Evolutionary conservation across 768 basidiomycete genomes (phyloP).

Genomic region (Pluteus cervinus): DNA sequence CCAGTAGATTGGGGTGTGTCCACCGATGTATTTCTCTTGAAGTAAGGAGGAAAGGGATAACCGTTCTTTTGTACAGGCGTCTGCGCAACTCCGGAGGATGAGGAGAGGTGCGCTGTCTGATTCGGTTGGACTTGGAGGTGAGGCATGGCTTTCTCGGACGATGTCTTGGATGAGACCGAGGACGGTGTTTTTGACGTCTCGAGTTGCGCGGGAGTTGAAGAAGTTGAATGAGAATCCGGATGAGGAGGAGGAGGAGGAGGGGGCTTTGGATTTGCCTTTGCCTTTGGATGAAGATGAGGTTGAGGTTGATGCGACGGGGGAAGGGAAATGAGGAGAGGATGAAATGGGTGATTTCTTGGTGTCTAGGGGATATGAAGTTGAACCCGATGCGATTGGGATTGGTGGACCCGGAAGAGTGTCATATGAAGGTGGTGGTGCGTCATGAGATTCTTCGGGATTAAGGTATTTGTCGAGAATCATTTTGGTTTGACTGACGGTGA

Average conservation of each 20-base stretch:
- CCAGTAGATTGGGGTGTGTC: slow-evolving; percentile 69
- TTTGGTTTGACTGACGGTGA: too few relatives aligned
- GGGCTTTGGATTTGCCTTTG: slow-evolving; percentile 21
- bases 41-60: slow-evolving; percentile 49
- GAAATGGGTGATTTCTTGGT: slow-evolving; percentile 8
- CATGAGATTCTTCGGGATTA: too few relatives aligned
- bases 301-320: slow-evolving; percentile 11
- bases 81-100: slow-evolving; percentile 58
- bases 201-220: slow-evolving; percentile 26
- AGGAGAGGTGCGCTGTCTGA: slow-evolving; percentile 29
- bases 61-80: slow-evolving; percentile 45
- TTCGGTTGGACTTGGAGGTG: too few relatives aligned
- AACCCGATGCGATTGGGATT: slow-evolving; percentile 6
- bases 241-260: too few relatives aligned
- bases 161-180: slow-evolving; percentile 51
- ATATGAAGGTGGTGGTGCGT: slow-evolving; percentile 38
- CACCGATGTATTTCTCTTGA: slow-evolving; percentile 59
- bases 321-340: slow-evolving; percentile 7
- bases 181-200: slow-evolving; percentile 49
- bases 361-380: slow-evolving; percentile 6
- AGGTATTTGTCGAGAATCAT: too few relatives aligned
- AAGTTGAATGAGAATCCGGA: too few relatives aligned
- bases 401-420: slow-evolving; percentile 16
- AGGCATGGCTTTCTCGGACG: slow-evolving; percentile 31
- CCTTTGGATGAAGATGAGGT: slow-evolving; percentile 18